Evolutionary conservation across 2,329 filamentous ascomycete genomes (phyloP).

Genomic region (Akanthomyces muscarius): DNA sequence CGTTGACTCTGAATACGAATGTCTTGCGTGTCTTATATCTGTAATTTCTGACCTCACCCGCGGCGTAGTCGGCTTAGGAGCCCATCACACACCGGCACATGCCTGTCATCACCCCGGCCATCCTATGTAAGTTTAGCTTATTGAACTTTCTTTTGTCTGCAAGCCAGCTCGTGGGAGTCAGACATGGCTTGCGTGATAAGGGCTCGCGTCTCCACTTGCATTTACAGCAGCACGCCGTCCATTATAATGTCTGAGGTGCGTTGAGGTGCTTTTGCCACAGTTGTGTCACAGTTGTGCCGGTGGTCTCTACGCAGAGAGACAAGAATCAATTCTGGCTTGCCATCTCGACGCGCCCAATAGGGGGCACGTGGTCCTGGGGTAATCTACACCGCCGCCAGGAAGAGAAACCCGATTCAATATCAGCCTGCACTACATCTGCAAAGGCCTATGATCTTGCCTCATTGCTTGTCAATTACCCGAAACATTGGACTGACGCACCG

Average conservation of each 20-base stretch:
- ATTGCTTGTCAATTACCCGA: neutral
- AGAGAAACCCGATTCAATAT: neutral
- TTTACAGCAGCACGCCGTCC: neutral
- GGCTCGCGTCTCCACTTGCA: neutral
- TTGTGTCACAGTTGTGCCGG: neutral
- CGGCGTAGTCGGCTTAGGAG: neutral
- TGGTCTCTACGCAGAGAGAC: neutral
- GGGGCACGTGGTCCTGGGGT: neutral
- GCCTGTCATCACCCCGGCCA: neutral
- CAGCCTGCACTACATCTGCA: neutral
- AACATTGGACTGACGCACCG: neutral
- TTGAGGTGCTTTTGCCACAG: neutral
- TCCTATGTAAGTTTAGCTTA: neutral
- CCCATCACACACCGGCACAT: neutral
- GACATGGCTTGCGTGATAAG: slow-evolving; percentile 12
- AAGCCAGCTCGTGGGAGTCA: slow-evolving; percentile 13
- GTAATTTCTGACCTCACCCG: neutral
- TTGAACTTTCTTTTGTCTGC: slow-evolving; percentile 1
- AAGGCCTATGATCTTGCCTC: neutral
- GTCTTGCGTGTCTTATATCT: neutral
- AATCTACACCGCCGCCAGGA: neutral
- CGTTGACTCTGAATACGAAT: neutral
- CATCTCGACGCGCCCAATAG: neutral
- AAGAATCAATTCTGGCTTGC: neutral
- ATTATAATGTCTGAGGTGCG: neutral